A percentile compares a stretch with the other conserved stretches of the same genome.
phyloP scores from a whole-genome alignment of 1,284 basidiomycete species.

The Coniophora puteana region DNA sequence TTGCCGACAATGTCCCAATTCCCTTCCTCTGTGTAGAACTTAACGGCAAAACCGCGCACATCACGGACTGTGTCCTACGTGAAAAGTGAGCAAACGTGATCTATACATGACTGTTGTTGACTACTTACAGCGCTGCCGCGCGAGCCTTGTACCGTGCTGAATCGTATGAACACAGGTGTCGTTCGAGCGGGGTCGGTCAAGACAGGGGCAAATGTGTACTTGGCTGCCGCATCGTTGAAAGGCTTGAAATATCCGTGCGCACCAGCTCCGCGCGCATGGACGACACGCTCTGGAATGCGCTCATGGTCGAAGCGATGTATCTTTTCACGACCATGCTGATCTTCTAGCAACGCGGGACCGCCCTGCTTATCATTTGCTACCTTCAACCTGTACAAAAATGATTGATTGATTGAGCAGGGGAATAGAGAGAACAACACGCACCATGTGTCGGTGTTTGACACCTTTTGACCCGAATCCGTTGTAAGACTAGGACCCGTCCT shows the following conservation, averaged over 20 bases:
- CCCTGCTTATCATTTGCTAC: conserved; percentile 37
- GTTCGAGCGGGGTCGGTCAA: conserved; percentile 67
- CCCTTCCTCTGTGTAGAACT: conserved; percentile 78
- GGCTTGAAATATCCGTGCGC: conserved; percentile 82
- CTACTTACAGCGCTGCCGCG: conserved; percentile 63
- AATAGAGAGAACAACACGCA: conserved; percentile 20
- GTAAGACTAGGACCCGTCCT: conserved; percentile 40
- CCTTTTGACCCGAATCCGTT: conserved; percentile 58
- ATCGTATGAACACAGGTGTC: conserved; percentile 76
- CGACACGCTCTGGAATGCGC: conserved; percentile 77
- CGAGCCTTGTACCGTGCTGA: conserved; percentile 79
- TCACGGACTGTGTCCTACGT: conserved; percentile 76
- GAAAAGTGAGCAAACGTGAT: neutral
- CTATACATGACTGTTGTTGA: neutral
- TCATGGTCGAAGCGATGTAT: conserved; percentile 80
- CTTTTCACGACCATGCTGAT: conserved; percentile 68
- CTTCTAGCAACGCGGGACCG: conserved; percentile 62
- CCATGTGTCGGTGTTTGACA: conserved; percentile 67
- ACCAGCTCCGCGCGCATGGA: conserved; percentile 77
- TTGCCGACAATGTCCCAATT: conserved; percentile 85
- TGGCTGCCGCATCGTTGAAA: conserved; percentile 56
- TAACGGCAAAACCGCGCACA: conserved; percentile 79
- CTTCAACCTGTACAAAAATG: conserved; percentile 43
- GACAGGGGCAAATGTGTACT: conserved; percentile 65
- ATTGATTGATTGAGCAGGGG: conserved; percentile 1